A percentile compares a stretch with the other conserved stretches of the same genome.
These are phyloP conservation scores for Lumnitzera racemosa DNA, from an alignment of 345 rosid genomes.

Conservation along the genomic window DNA sequence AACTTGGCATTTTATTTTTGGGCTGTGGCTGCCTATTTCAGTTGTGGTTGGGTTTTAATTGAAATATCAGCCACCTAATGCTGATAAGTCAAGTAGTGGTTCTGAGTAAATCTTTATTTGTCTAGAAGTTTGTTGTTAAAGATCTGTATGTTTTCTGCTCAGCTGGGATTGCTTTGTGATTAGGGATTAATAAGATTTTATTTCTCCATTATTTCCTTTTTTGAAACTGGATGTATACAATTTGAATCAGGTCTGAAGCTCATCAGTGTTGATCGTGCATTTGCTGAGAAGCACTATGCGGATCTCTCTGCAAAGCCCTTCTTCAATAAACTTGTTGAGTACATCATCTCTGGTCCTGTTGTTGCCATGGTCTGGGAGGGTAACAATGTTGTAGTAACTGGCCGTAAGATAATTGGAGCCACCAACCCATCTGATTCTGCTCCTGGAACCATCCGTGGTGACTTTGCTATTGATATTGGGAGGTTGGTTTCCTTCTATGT, in stretches of 20 bases:
- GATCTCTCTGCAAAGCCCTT: conserved; percentile 85
- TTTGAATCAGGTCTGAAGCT: conserved; percentile 59
- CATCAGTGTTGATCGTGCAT: conserved; percentile 55
- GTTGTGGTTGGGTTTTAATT: too few species aligned
- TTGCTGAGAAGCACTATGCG: conserved; percentile 87
- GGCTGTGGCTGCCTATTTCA: too few species aligned
- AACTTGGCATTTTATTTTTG: too few species aligned
- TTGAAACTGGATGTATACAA: not conserved
- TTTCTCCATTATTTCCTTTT: not conserved
- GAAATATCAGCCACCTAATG: too few species aligned
- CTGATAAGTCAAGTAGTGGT: too few species aligned
- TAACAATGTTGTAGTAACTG: conserved; percentile 68
- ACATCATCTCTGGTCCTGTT: conserved; percentile 91
- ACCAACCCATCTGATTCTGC: conserved; percentile 89
- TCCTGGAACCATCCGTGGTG: conserved; percentile 98
- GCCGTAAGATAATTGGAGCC: conserved; percentile 88
- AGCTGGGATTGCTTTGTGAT: too few species aligned
- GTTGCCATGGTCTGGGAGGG: conserved; percentile 99
- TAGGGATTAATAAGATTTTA: too few species aligned
- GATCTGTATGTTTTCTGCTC: too few species aligned
- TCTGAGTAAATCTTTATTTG: too few species aligned
- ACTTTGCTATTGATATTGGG: conserved; percentile 81
- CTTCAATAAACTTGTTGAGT: conserved; percentile 82
- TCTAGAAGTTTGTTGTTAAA: too few species aligned
- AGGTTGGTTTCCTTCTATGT: conserved; percentile 24